These are phyloP conservation scores for Ophiostoma sp. DNA, from an alignment of 2,329 filamentous ascomycete species.

Conservation along the genomic window DNA sequence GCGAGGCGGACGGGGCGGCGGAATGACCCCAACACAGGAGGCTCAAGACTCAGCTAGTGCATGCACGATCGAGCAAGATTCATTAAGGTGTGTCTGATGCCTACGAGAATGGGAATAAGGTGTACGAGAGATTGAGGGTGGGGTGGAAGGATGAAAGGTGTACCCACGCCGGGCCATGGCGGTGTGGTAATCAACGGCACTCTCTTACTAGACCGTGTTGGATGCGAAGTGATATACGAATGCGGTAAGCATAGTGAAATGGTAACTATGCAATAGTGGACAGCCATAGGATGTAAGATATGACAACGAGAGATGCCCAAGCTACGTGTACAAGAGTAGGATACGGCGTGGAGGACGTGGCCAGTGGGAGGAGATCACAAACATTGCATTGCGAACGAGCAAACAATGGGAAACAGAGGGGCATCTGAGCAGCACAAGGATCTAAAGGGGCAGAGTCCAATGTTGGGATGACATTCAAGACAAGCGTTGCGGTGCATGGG, in stretches of 20 bases:
- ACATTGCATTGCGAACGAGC: background rate
- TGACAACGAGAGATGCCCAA: background rate
- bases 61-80: background rate
- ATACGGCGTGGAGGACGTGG: background rate
- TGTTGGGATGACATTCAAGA: slow-evolving; percentile 17
- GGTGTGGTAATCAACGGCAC: background rate
- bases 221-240: background rate
- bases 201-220: background rate
- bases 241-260: background rate
- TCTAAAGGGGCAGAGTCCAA: slow-evolving; percentile 1
- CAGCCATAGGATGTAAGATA: background rate
- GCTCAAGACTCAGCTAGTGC: background rate
- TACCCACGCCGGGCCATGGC: background rate
- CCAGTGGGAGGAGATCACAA: slow-evolving; percentile 5
- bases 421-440: slow-evolving; percentile 19
- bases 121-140: slow-evolving; percentile 1
- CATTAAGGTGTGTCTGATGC: background rate
- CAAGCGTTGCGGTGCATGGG: background rate
- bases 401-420: background rate
- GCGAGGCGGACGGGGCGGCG: background rate
- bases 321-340: background rate
- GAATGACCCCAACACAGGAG: background rate
- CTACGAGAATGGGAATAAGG: background rate
- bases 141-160: background rate
- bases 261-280: no score